Evolutionary conservation across 306 rosid species (phyloP), one percentile per base, ranked within the genome.

Genomic region (Castanospermum australe): DNA sequence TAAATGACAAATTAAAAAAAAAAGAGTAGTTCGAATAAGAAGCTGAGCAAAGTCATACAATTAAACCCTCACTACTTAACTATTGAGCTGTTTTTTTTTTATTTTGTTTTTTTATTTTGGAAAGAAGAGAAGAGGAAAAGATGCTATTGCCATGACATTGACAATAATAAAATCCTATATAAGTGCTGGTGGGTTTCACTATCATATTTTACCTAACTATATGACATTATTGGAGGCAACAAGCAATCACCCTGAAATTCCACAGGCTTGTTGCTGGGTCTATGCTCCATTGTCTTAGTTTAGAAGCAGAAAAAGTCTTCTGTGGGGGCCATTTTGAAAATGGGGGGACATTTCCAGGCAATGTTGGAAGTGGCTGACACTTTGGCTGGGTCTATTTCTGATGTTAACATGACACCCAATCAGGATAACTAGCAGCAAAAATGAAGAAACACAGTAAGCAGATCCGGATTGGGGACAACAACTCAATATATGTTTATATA

Each of bases 311-410:
- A 77, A 42, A 59, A 66, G 76, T 72, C 79, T 59, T 63, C 13
- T 6, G 86, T 75, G 86, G 82, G 80, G 71, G 45, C 47, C 77
- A 33, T 51, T 63, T 14, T 21, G 44, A 30, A 65, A 38, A 32
- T 21, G 38, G 21, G 14, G 36, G 25, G 0, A 9, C 61, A 59
- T 33, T 68, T 62, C 44, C 7, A 9, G 38, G 14, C 39, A 61
- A 50, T 17, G 36, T 21, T 18, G 4, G 47, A n/a, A 20, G 21
- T 30, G 50, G 15, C 2, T 45, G 67, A 56, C 39, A 42, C 39
- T 6, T 3, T 2, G 41, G 69, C 15, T 63, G 35, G 63, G 39
- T 52, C 78, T 11, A 39, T 59, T 59, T 57, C 15, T 24, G 67
- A 73, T 73, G 55, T 25, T 56, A 4, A 73, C 30, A 8, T 4